Evolutionary conservation across 139 green algal genomes (phyloP).

Genomic region (Coelastrella sp.): DNA sequence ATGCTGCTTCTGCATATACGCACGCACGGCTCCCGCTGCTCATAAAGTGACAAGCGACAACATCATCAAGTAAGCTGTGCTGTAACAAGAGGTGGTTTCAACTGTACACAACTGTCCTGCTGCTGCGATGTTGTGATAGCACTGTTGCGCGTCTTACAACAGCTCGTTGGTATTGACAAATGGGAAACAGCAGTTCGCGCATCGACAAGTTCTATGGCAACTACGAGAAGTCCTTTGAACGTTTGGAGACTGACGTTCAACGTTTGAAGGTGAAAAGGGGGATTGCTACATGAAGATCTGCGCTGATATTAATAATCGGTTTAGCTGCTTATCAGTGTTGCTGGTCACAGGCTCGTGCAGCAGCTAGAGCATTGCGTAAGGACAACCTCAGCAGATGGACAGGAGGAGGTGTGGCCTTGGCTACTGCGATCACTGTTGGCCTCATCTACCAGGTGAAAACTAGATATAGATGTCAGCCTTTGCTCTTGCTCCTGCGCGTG

Average conservation of each 20-base stretch:
- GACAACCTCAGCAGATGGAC: conserved; percentile 19
- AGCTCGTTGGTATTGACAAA: no score
- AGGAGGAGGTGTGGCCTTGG: not conserved
- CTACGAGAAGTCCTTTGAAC: conserved; percentile 62
- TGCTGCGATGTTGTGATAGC: no score
- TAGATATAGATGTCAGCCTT: no score
- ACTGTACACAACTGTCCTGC: no score
- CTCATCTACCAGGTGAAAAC: conserved; percentile 39
- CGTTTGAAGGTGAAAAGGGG: conserved; percentile 15
- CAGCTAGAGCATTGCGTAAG: not conserved
- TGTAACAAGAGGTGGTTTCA: no score
- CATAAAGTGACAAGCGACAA: no score
- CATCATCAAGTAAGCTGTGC: no score
- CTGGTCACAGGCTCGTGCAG: not conserved
- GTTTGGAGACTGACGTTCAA: conserved; percentile 52
- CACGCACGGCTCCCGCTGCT: no score
- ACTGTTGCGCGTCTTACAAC: no score
- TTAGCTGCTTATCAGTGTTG: not conserved
- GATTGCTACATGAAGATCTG: no score
- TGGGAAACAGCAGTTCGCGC: conserved; percentile 26
- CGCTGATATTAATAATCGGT: not conserved
- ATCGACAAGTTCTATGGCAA: conserved; percentile 50
- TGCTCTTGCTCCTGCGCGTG: not conserved
- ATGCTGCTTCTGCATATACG: no score
- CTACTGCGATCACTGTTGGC: conserved; percentile 8